These are phyloP conservation scores for Ehretia macrophylla DNA, from an alignment of 257 asterid genomes.

Conservation along the genomic window DNA sequence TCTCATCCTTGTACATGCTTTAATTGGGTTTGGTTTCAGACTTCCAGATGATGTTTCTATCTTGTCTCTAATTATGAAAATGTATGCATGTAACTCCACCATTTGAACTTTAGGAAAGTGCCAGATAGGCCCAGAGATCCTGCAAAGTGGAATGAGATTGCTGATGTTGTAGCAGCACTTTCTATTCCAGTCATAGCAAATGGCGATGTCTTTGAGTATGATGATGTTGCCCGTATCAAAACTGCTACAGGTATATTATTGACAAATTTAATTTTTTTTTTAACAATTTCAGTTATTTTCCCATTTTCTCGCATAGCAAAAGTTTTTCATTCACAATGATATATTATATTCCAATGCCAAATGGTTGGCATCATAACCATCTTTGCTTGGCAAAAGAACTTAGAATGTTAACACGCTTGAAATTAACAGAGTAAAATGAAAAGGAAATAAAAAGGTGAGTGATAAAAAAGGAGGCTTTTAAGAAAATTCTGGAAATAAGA, in stretches of 20 bases:
- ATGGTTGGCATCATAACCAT: not conserved
- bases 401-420: not conserved
- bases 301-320: too few species aligned
- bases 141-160: conserved; percentile 88
- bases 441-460: too few species aligned
- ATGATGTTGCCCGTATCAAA: conserved; percentile 74
- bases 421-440: too few species aligned
- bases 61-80: not conserved
- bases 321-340: not conserved
- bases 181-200: conserved; percentile 92
- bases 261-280: not conserved
- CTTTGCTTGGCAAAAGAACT: not conserved
- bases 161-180: conserved; percentile 81
- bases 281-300: not conserved
- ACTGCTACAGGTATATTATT: conserved; percentile 59
- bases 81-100: conserved; percentile 1
- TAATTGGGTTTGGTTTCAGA: too few species aligned
- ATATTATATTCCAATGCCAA: too few species aligned
- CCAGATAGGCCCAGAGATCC: conserved; percentile 98
- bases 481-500: not conserved
- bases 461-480: not conserved
- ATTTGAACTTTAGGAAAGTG: conserved; percentile 52
- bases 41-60: too few species aligned
- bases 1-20: too few species aligned
- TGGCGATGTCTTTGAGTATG: conserved; percentile 88